Base-by-base conservation (phyloP, 2,329 filamentous ascomycete genomes). In the Fusarium verticillioides region DNA sequence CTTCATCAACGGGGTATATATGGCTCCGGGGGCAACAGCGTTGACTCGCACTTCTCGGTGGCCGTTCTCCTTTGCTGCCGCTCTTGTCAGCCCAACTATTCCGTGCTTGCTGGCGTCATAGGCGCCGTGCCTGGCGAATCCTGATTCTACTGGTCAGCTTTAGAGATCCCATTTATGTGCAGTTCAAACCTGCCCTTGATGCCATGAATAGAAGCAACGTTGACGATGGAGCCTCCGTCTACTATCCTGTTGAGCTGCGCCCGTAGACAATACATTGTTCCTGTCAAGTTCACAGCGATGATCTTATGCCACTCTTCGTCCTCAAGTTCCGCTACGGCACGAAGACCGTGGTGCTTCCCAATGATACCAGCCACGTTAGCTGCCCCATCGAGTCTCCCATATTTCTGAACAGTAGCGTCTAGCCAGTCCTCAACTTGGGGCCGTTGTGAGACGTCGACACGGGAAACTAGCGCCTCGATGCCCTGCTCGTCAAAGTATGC, bases 191-290 rank as follows among this genome's bases (percentile, higher is more conserved):
- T 75, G 75, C 88, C 88, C 42, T 87, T 85, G 39, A 87, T 75
- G 36, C 80, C 79, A 59, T 82, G 79, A 60, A 82, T 86, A 49
- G 86, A 89, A 32, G 86, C 83, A 34, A 87, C 83, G 76, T 89
- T 91, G 60, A 91, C 89, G 75, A 91, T 90, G 66, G 88, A 89
- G 12, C 88, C 88, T 4, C 86, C 84, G 40, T 81, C 72, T 34
- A 63, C 73, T 54, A 81, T 77, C 46, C 72, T 84, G 78, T 28
- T 82, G 81, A 87, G 80, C 78, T 85, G 79, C 37, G 84, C 85
- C 43, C 86, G 81, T 70, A 87, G 71, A 68, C 85, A 87, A 75
- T 87, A 85, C 85, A 87, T 87, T 44, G 81, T 84, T n/a, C 86
- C 86, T 13, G 85, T 87, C 60, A 87, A 75, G 66, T 88, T 88